Base-by-base conservation (phyloP, 495 filamentous ascomycete genomes). In the Cetradonia linearis region DNA sequence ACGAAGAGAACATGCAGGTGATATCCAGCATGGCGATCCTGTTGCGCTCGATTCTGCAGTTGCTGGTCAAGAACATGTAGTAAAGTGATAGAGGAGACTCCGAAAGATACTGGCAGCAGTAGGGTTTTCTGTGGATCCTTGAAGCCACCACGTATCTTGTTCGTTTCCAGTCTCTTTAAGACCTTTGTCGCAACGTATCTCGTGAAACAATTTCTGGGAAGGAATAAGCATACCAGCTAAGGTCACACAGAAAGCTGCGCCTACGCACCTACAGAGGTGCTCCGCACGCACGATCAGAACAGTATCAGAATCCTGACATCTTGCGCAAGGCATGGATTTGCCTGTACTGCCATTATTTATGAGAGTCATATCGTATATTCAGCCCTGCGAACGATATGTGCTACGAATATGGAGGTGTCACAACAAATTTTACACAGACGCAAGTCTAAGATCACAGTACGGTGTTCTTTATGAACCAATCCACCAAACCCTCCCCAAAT, bases 31-130 rank as follows among this genome's bases (percentile, higher is more conserved):
- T 80, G 73, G 25, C 77, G 73, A n/a, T 76, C 75, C 50, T 78
- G 78, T 33, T 75, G 69, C 4, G 75, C 73, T 70, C 88, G 84
- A 34, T 70, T 73, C 62, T 81, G 72, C 38, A 89, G 70, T 66
- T 89, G 88, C 42, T 77, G 67, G 66, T 87, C 78, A 20, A 97
- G 73, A 20, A 96, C 76, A 67, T 91, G 80, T 33, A 97, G 71
- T 27, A 98, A 74, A 9, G 81, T 77, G n/a, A 84, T 78, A 0
- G 92, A 96, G 10, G 86, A 93, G 3, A 87, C 76, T 0, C 94
- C 93, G 62, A 89, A 83, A 2, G 91, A 96, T 5, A 96, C 66
- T 1, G 89, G 88, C 16, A 97, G 72, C 3, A 96, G 76, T 30
- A 95, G 76, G 54, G 76, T 80, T 53, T 74, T 74, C 56, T 77